Conservation (phyloP, 2,329 filamentous ascomycete genomes). For the Dactylellina drechsleri region DNA sequence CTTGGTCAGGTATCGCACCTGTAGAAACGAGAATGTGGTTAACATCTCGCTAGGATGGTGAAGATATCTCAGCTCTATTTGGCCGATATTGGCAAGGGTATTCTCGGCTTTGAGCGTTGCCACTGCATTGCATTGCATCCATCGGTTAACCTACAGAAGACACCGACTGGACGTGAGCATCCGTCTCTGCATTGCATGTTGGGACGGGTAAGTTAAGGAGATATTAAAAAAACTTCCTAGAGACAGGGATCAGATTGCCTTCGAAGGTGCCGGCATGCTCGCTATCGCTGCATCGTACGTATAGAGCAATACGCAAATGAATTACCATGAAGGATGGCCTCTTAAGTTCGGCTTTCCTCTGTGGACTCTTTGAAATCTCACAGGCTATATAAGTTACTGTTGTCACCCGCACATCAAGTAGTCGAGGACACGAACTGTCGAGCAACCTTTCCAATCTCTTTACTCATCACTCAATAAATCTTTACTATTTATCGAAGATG, state of each 20-base stretch:
- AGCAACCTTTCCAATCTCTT: no score
- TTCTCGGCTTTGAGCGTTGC: slow-evolving; percentile 3
- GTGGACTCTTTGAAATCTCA: background rate
- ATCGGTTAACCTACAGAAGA: slow-evolving; percentile 8
- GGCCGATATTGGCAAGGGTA: background rate
- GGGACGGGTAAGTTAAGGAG: background rate
- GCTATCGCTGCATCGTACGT: no score
- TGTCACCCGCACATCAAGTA: background rate
- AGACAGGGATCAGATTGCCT: background rate
- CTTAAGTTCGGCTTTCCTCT: no score
- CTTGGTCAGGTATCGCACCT: slow-evolving; percentile 16
- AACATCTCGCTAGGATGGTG: background rate
- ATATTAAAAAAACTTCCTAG: background rate
- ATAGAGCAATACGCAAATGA: no score
- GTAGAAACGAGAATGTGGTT: slow-evolving; percentile 48
- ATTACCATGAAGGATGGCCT: no score
- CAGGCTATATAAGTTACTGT: background rate
- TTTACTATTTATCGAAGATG: slow-evolving; percentile 8
- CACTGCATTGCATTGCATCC: background rate
- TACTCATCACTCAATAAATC: no score
- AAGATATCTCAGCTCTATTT: slow-evolving; percentile 1
- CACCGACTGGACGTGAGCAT: background rate
- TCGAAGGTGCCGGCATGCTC: no score
- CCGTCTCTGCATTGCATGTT: background rate
- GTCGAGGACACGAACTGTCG: background rate